Evolutionary conservation across 768 basidiomycete species (phyloP).

Genomic region (Boletus patriciae): DNA sequence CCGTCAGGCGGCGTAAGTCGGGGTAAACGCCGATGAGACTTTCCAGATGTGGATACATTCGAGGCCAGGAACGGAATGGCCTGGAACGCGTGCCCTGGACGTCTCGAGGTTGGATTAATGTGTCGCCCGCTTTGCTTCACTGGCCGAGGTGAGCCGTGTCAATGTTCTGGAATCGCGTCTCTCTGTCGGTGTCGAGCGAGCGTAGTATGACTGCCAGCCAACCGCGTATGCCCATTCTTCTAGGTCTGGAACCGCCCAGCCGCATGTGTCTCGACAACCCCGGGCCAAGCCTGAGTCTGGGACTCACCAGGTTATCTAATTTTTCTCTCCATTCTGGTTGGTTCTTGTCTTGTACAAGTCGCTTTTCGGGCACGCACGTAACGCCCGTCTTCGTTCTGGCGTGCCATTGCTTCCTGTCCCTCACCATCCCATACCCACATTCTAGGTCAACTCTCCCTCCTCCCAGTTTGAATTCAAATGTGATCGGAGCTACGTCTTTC

Average conservation of each 20-base stretch:
- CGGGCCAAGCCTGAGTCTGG: background rate
- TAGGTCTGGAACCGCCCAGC: conserved; percentile 4
- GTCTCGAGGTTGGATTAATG: background rate
- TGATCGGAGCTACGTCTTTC: conserved; percentile 1
- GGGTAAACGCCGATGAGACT: too few species aligned
- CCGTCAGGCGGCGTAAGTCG: too few species aligned
- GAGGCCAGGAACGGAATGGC: conserved; percentile 2
- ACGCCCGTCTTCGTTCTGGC: conserved; percentile 8
- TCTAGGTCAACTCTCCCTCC: background rate
- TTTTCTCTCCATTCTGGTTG: conserved; percentile 3
- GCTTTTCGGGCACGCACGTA: conserved; percentile 16
- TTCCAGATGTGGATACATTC: background rate
- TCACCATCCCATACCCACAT: background rate
- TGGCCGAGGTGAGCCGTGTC: background rate
- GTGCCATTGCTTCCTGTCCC: background rate
- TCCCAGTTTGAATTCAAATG: conserved; percentile 25
- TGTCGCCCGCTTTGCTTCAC: background rate
- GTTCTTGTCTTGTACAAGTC: background rate
- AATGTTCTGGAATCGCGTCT: background rate
- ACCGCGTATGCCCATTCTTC: background rate
- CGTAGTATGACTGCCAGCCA: background rate
- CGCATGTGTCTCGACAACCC: background rate
- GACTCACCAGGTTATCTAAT: background rate
- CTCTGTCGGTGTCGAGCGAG: background rate
- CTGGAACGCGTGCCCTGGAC: background rate